Evolutionary conservation across 2,329 filamentous ascomycete genomes (phyloP), one percentile per base, ranked within the genome.

Genomic region (Penicillium sp.): DNA sequence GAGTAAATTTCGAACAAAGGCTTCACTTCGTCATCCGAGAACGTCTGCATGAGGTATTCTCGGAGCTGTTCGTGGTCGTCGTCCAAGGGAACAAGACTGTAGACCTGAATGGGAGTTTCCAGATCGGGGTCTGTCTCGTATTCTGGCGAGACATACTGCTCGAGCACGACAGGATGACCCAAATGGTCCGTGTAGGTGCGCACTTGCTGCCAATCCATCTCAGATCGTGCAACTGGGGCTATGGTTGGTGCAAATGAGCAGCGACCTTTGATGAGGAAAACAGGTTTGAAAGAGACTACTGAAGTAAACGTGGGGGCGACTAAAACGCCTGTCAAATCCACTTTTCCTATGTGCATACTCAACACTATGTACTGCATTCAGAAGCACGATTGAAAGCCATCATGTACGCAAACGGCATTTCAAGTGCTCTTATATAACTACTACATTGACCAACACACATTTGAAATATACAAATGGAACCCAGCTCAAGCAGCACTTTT

Each of bases 1-100:
- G 53, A 56, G 31, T 58, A 59, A 41, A 58, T 54, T 14, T 58
- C 53, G 35, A 59, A 58, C n/a, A 54, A 33, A 9, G 55, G 54
- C 35, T 48, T 42, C 1, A 49, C 25, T 12, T 55, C 54, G 2
- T 57, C 52, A 31, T 43, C 12, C 12, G 1, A 46, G 10, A 50
- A 59, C 3, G 0, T 46, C 7, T 50, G 29, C 33, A 56, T 35
- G 1, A 58, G 57, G 36, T 59, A 57, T 1, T 34, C 10, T 13
- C 57, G 55, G 13, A 57, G 41, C 9, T 36, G 1, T 13, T 52
- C 8, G 11, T 51, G 49, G 38, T 51, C 43, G 12, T 47, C 43
- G 14, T 51, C 43, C 28, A 51, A 9, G 18, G 43, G 43, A 3
- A 46, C 28, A 39, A 46, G 35, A 5, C 47, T 57, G 30, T 57